Evolutionary conservation across 2,329 filamentous ascomycete species (phyloP).

Genomic region (Corynespora cassiicola): DNA sequence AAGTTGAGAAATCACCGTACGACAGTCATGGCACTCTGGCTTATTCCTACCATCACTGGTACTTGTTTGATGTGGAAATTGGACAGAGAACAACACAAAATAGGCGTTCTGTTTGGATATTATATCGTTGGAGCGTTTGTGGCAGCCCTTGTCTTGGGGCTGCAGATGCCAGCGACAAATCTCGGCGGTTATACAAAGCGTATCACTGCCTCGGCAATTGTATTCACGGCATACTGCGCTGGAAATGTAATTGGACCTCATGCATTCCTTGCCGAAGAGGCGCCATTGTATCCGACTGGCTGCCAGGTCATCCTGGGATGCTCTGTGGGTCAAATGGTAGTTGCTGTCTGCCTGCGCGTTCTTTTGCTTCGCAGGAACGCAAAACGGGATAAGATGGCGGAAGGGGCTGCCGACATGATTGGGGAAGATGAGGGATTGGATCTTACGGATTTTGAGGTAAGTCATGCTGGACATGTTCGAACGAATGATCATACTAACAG

Average conservation of each 20-base stretch:
- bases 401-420: no score
- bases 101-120: conserved; percentile 59
- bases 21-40: conserved; percentile 59
- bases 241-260: conserved; percentile 55
- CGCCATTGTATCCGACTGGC: conserved; percentile 59
- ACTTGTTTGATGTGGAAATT: conserved; percentile 60
- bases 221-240: conserved; percentile 50
- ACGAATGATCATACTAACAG: no score
- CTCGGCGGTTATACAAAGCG: conserved; percentile 50
- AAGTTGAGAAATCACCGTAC: conserved; percentile 60
- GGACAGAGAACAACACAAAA: conserved; percentile 46
- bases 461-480: no score
- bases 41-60: conserved; percentile 60
- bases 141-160: conserved; percentile 58
- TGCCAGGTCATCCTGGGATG: conserved; percentile 59
- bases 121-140: conserved; percentile 60
- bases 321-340: conserved; percentile 49
- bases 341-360: conserved; percentile 27
- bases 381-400: no score
- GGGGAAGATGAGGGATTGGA: no score
- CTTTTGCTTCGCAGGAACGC: no score
- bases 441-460: no score
- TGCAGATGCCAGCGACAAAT: conserved; percentile 60
- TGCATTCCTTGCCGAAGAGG: conserved; percentile 53
- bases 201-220: conserved; percentile 40